phyloP scores from a whole-genome alignment of 2,329 filamentous ascomycete species.

The Myriosclerotinia scirpicola region DNA sequence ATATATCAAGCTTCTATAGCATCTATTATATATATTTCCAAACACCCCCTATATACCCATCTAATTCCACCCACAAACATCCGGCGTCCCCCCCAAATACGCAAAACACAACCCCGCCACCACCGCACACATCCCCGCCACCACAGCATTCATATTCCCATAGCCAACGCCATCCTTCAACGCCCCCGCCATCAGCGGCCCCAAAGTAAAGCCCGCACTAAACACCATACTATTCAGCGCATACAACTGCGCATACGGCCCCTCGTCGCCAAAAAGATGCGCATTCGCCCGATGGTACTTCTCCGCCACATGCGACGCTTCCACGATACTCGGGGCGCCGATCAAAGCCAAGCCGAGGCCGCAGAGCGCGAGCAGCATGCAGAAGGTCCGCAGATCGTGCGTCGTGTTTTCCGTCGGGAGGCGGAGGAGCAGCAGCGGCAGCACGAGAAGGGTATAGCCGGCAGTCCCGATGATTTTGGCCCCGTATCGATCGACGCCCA shows the following conservation, averaged over 20 bases:
- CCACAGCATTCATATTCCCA: constrained; percentile 51
- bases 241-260: constrained; percentile 65
- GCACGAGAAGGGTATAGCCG: constrained; percentile 35
- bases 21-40: neutral
- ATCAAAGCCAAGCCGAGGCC: constrained; percentile 55
- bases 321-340: constrained; percentile 55
- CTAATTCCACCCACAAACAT: neutral
- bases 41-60: neutral
- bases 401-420: constrained; percentile 45
- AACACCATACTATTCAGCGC: constrained; percentile 64
- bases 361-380: constrained; percentile 47
- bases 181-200: constrained; percentile 56
- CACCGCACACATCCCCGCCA: constrained; percentile 32
- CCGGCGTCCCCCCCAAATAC: constrained; percentile 28
- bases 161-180: constrained; percentile 55
- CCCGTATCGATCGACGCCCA: constrained; percentile 43
- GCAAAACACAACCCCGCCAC: constrained; percentile 30
- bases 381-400: constrained; percentile 48
- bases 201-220: constrained; percentile 57
- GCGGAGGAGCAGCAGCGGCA: constrained; percentile 43
- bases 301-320: constrained; percentile 55
- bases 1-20: neutral
- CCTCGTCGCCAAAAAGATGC: constrained; percentile 54
- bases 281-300: constrained; percentile 56
- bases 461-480: constrained; percentile 40